phyloP scores from a whole-genome alignment of 331 rosid genomes.

The Malus hybrid region DNA sequence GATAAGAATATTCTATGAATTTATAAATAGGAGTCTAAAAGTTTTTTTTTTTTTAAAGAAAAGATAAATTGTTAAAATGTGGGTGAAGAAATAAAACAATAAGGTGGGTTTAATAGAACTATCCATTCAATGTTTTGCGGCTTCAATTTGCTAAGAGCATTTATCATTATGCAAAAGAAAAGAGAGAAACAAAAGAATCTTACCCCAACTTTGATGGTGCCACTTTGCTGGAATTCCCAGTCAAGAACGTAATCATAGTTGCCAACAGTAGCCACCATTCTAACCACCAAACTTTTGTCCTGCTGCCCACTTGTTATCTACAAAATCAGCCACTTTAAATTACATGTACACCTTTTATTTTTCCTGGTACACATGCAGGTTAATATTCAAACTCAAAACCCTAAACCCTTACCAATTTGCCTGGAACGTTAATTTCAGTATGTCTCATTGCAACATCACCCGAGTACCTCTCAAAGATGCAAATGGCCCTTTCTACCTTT shows the following conservation, averaged over 20 bases:
- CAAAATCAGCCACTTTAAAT: neutral
- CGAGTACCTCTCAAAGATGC: constrained; percentile 59
- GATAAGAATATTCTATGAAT: no score
- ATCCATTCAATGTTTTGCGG: no score
- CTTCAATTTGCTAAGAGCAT: no score
- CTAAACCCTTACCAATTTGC: constrained; percentile 37
- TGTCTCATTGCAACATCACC: constrained; percentile 79
- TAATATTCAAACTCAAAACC: no score
- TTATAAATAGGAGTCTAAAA: no score
- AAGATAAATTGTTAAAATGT: no score
- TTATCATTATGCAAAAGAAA: neutral
- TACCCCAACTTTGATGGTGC: constrained; percentile 82
- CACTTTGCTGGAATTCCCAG: constrained; percentile 76
- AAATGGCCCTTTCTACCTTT: constrained; percentile 56
- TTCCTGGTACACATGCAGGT: neutral
- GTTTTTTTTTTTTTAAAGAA: no score
- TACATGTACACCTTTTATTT: neutral
- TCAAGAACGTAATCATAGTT: constrained; percentile 88
- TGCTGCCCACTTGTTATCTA: constrained; percentile 71
- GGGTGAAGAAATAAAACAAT: no score
- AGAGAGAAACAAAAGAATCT: neutral
- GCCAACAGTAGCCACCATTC: constrained; percentile 85
- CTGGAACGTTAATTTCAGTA: constrained; percentile 70
- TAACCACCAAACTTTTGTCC: constrained; percentile 59
- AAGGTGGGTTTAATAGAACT: no score